Evolutionary conservation across 1,139 yeast genomes (phyloP).

Genomic region (Geotrichum carabidarum): DNA sequence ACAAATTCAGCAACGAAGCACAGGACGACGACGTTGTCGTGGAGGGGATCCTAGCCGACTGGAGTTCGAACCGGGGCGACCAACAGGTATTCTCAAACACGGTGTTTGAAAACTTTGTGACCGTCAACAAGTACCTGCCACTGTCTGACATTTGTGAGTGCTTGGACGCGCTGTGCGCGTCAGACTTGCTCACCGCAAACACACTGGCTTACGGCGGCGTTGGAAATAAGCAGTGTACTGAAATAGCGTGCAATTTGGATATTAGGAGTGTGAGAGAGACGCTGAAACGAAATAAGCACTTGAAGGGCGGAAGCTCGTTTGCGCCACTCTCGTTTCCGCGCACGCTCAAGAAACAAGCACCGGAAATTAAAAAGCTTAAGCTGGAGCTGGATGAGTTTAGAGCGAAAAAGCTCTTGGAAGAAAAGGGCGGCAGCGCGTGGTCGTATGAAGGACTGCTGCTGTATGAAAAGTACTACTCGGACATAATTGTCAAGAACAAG

Average conservation of each 20-base stretch:
- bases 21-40: constrained; percentile 24
- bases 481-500: background rate
- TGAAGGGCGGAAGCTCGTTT: background rate
- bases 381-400: constrained; percentile 3
- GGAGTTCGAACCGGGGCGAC: constrained; percentile 28
- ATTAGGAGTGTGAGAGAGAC: constrained; percentile 16
- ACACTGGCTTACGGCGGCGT: constrained; percentile 6
- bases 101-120: constrained; percentile 38
- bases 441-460: constrained; percentile 5
- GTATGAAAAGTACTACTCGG: constrained; percentile 15
- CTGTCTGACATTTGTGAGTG: constrained; percentile 23
- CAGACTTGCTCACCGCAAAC: constrained; percentile 11
- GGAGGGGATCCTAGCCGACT: constrained; percentile 29
- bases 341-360: background rate
- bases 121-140: constrained; percentile 28
- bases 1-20: constrained; percentile 21
- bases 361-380: constrained; percentile 2
- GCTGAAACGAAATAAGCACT: background rate
- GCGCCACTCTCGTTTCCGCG: constrained; percentile 1
- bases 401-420: background rate
- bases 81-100: constrained; percentile 28
- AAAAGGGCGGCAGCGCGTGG: background rate
- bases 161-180: constrained; percentile 29
- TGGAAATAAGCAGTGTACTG: constrained; percentile 7
- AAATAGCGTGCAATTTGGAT: constrained; percentile 18